Percentiles rank a stretch among this genome's conserved stretches.
Evolutionary conservation across 2,329 filamentous ascomycete species (phyloP).

Genomic region (Fusarium equiseti): DNA sequence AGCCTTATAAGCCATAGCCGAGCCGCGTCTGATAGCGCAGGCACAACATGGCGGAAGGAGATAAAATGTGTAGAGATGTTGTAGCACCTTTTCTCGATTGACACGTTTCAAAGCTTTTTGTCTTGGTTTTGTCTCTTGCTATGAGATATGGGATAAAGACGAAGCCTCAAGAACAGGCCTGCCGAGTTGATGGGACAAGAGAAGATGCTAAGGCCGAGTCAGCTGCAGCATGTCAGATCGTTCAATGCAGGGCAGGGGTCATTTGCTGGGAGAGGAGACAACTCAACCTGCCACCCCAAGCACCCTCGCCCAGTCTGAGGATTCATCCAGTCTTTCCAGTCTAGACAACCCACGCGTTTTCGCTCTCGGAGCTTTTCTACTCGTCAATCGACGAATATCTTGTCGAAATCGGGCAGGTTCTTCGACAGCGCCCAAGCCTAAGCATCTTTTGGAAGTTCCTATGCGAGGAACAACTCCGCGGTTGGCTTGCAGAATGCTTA

Average conservation of each 20-base stretch:
- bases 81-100: slow-evolving; percentile 1
- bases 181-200: background rate
- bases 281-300: background rate
- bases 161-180: background rate
- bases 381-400: slow-evolving; percentile 11
- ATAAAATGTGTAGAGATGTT: background rate
- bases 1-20: slow-evolving; percentile 26
- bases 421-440: background rate
- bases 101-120: slow-evolving; percentile 25
- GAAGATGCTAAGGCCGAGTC: slow-evolving; percentile 1
- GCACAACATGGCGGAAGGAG: background rate
- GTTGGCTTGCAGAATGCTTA: slow-evolving; percentile 2
- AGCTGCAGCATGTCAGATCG: slow-evolving; percentile 17
- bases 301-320: background rate
- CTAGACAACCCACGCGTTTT: background rate
- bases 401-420: slow-evolving; percentile 1
- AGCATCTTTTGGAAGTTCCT: background rate
- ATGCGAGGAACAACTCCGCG: background rate
- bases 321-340: background rate
- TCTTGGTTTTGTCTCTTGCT: slow-evolving; percentile 5
- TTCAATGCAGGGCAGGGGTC: slow-evolving; percentile 20
- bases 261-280: background rate
- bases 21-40: slow-evolving; percentile 1
- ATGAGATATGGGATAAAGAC: background rate
- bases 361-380: slow-evolving; percentile 6